Conservation (phyloP, 805 yeast genomes). For the Barnettozyma sp. region DNA sequence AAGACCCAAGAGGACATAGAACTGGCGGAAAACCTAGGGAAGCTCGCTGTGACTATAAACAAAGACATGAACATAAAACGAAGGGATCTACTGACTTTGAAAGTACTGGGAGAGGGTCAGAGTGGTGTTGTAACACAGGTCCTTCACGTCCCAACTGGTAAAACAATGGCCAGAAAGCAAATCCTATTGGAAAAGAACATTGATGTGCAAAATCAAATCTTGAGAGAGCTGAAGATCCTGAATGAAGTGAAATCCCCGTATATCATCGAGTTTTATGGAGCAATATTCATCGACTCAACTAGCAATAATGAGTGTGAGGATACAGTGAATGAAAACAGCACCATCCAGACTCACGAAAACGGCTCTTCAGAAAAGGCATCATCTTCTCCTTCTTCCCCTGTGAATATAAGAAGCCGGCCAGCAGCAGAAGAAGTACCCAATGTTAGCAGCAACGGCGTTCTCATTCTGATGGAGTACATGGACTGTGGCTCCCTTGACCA, state of each 20-base stretch:
- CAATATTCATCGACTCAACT: constrained; percentile 52
- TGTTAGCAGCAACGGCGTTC: constrained; percentile 51
- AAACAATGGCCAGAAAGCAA: constrained; percentile 83
- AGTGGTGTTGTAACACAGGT: constrained; percentile 91
- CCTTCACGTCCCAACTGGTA: constrained; percentile 80
- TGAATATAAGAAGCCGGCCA: constrained; percentile 4
- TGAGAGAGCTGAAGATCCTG: constrained; percentile 82
- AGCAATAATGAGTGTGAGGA: constrained; percentile 4
- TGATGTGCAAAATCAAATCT: constrained; percentile 72
- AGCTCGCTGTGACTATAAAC: constrained; percentile 47
- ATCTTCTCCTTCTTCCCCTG: constrained; percentile 4
- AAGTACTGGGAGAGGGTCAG: constrained; percentile 85
- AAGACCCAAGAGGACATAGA: constrained; percentile 25
- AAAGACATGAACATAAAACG: constrained; percentile 45
- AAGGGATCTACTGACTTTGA: constrained; percentile 66
- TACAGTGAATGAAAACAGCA: constrained; percentile 1
- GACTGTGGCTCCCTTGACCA: constrained; percentile 91
- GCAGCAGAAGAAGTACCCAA: constrained; percentile 17
- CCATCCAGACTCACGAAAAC: constrained; percentile 1
- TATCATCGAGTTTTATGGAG: constrained; percentile 88
- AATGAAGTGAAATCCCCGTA: constrained; percentile 81
- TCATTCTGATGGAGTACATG: constrained; percentile 93
- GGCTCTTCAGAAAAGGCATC: no score
- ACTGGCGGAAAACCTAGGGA: constrained; percentile 38
- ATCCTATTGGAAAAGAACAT: constrained; percentile 81